Conservation (phyloP, 345 rosid genomes). For the Nasturtium officinale region DNA sequence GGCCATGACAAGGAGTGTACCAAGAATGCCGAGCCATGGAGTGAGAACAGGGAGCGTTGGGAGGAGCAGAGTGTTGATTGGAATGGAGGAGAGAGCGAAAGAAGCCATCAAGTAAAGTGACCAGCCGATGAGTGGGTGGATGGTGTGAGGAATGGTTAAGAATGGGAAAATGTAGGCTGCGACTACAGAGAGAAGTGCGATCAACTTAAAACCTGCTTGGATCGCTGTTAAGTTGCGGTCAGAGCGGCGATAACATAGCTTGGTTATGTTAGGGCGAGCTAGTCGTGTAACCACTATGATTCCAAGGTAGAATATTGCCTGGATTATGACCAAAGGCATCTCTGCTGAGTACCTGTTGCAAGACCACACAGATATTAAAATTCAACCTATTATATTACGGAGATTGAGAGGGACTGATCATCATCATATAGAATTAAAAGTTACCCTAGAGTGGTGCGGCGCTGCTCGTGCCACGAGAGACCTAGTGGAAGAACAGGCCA, state of each 20-base stretch:
- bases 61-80: conserved; percentile 67
- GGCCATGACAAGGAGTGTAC: conserved; percentile 82
- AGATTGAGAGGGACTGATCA: neutral
- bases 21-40: conserved; percentile 70
- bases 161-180: conserved; percentile 78
- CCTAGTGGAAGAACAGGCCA: conserved; percentile 97
- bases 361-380: neutral
- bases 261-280: conserved; percentile 77
- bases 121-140: conserved; percentile 89
- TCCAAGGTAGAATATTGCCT: conserved; percentile 63
- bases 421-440: neutral
- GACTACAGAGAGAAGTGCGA: conserved; percentile 75
- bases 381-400: neutral
- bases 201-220: conserved; percentile 59
- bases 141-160: conserved; percentile 81
- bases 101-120: conserved; percentile 73
- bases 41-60: conserved; percentile 64
- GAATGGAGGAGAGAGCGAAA: conserved; percentile 65
- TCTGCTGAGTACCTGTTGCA: conserved; percentile 57
- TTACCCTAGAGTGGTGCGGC: conserved; percentile 68
- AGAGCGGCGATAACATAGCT: conserved; percentile 72
- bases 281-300: conserved; percentile 67
- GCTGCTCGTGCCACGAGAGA: conserved; percentile 81
- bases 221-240: conserved; percentile 63
- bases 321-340: conserved; percentile 71